Base-by-base conservation (phyloP, 2,329 filamentous ascomycete genomes). In the Dryadomyces quercus-mongolicae region DNA sequence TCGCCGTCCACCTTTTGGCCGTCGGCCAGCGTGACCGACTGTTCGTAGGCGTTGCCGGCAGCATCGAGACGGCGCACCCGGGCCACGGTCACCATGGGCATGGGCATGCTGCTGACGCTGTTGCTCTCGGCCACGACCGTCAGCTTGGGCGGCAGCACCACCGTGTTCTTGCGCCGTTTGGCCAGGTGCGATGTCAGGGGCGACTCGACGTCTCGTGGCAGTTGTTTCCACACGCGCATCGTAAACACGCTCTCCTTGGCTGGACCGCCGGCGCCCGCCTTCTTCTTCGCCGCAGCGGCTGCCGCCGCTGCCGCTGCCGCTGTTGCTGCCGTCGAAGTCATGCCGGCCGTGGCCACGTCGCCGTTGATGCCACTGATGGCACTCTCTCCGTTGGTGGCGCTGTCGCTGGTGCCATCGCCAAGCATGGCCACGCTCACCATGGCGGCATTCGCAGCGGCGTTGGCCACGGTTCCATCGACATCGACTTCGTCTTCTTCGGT, bases 1-100 rank as follows among this genome's bases (percentile, higher is more conserved):
- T 95, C 90, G 55, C 89, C 89, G 59, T 92, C 86, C 1, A 95
- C 78, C 5, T 74, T 73, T 65, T 93, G 86, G 0, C 89, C 90
- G 55, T 92, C 86, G 5, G 82, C 80, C 4, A 95, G 77, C 20
- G 88, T 86, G 8, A 93, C 82, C 62, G 94, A 88, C 66, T 93
- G 89, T 2, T 92, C 84, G 57, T 87, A 88, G 10, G 88, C 78
- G 61, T 92, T 92, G 22, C 91, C 91, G 1, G 82, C 81, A 5
- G 85, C 83, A 64, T 95, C 88, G 12, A 85, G 73, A 60, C 85
- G 83, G 62, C 86, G 82, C 53, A 96, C 87, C 21, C 86, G 93
- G 0, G 87, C 88, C 63, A 86, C 86, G 8, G 87, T 84, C 62
- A 93, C 70, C 6, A 74, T 87, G 4, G 81, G 76, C 6, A 74